These are phyloP conservation scores for Exsudoporus floridanus DNA, from an alignment of 1,284 basidiomycete species.

Conservation along the genomic window DNA sequence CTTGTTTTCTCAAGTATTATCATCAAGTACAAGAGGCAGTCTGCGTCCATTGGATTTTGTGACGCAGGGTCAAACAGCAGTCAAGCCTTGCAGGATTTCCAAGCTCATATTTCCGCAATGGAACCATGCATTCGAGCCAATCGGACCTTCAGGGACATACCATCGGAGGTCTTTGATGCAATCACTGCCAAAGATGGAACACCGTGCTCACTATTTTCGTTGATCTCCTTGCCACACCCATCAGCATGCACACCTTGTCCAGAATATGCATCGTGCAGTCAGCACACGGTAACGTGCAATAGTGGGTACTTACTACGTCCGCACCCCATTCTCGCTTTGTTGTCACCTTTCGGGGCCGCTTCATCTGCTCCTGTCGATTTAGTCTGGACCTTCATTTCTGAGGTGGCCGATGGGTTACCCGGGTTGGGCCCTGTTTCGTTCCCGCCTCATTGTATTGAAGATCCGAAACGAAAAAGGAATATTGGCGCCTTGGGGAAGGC, in stretches of 20 bases:
- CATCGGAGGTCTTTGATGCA: constrained; percentile 29
- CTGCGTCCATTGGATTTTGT: constrained; percentile 80
- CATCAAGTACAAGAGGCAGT: constrained; percentile 63
- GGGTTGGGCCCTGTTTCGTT: constrained; percentile 77
- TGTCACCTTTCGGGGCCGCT: constrained; percentile 40
- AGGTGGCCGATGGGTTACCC: constrained; percentile 69
- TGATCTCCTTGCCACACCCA: constrained; percentile 62
- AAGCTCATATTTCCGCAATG: constrained; percentile 46
- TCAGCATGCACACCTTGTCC: constrained; percentile 85
- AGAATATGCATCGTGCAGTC: constrained; percentile 73
- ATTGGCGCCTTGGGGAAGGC: constrained; percentile 78
- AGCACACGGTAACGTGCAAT: constrained; percentile 66
- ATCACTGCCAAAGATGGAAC: constrained; percentile 38
- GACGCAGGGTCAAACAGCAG: constrained; percentile 69
- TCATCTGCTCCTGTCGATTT: constrained; percentile 43
- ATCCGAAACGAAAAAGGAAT: constrained; percentile 76
- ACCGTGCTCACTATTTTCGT: constrained; percentile 52
- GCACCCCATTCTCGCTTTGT: constrained; percentile 52
- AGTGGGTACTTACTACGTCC: constrained; percentile 72
- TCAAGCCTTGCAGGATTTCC: constrained; percentile 50
- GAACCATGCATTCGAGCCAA: constrained; percentile 63
- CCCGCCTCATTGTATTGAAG: constrained; percentile 78
- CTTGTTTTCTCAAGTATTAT: constrained; percentile 43
- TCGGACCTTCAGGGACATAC: constrained; percentile 42
- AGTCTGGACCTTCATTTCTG: constrained; percentile 47